These are phyloP conservation scores for Tylopilus subfusipes DNA, from an alignment of 768 basidiomycete genomes.

Conservation along the genomic window DNA sequence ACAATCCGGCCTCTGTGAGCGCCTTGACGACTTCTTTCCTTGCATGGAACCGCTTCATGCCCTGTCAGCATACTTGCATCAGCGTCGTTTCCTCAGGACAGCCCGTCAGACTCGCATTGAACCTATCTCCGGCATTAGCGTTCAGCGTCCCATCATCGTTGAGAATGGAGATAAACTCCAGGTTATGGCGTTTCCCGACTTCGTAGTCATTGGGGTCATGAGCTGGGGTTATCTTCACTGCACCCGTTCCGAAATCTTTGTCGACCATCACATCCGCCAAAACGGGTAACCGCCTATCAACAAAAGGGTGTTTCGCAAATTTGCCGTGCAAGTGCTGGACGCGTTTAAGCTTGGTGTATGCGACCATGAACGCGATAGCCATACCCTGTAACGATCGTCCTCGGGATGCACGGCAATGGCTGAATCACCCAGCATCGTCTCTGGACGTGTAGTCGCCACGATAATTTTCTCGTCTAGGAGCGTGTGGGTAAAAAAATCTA, in stretches of 20 bases:
- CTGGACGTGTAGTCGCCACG: conserved; percentile 95
- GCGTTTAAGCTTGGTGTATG: neutral
- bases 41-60: conserved; percentile 98
- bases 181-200: conserved; percentile 80
- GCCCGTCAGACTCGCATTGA: conserved; percentile 47
- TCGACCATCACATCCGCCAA: conserved; percentile 86
- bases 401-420: conserved; percentile 96
- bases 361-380: neutral
- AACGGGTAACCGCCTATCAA: conserved; percentile 83
- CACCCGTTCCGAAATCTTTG: conserved; percentile 96
- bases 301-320: conserved; percentile 85
- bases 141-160: conserved; percentile 98
- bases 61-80: conserved; percentile 39
- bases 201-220: conserved; percentile 98
- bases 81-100: neutral
- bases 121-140: conserved; percentile 76
- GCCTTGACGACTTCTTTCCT: conserved; percentile 78
- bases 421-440: conserved; percentile 98
- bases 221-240: conserved; percentile 98
- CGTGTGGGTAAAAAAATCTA: neutral
- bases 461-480: conserved; percentile 78
- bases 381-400: conserved; percentile 80
- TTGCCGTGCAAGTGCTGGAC: conserved; percentile 87
- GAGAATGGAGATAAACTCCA: conserved; percentile 91
- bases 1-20: conserved; percentile 81